Conservation (phyloP, 2,329 filamentous ascomycete species). For the Stemphylium vesicarium region DNA sequence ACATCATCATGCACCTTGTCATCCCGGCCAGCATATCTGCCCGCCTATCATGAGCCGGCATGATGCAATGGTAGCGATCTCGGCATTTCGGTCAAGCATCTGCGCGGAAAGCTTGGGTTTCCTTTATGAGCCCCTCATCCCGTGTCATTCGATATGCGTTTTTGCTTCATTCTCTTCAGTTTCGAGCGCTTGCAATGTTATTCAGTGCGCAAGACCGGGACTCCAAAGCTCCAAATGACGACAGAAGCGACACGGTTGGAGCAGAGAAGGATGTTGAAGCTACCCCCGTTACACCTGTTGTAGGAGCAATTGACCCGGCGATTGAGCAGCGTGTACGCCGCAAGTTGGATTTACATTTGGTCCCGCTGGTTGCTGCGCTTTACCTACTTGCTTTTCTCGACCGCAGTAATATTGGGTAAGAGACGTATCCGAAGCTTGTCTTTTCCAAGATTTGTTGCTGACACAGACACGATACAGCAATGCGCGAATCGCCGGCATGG, state of each 20-base stretch:
- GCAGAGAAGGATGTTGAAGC: conserved; percentile 14
- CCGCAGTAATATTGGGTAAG: conserved; percentile 48
- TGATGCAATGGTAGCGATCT: neutral
- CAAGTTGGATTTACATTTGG: conserved; percentile 40
- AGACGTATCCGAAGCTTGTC: neutral
- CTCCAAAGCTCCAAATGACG: neutral
- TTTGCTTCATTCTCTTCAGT: neutral
- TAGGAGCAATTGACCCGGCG: conserved; percentile 20
- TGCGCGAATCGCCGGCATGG: conserved; percentile 51
- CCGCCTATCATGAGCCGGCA: conserved; percentile 2
- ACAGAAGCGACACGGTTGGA: neutral
- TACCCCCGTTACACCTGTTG: neutral
- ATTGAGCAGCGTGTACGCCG: conserved; percentile 36
- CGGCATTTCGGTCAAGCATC: conserved; percentile 6
- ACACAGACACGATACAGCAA: conserved; percentile 32
- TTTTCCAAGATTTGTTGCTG: neutral
- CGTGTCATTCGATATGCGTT: neutral
- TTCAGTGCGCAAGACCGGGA: neutral
- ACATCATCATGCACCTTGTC: neutral
- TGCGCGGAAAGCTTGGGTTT: neutral
- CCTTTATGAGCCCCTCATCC: conserved; percentile 1
- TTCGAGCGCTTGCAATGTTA: neutral
- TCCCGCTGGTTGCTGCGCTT: conserved; percentile 42
- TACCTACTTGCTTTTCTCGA: conserved; percentile 48
- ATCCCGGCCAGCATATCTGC: neutral